Evolutionary conservation across 2,329 filamentous ascomycete genomes (phyloP).

Genomic region (Colletotrichum plurivorum): DNA sequence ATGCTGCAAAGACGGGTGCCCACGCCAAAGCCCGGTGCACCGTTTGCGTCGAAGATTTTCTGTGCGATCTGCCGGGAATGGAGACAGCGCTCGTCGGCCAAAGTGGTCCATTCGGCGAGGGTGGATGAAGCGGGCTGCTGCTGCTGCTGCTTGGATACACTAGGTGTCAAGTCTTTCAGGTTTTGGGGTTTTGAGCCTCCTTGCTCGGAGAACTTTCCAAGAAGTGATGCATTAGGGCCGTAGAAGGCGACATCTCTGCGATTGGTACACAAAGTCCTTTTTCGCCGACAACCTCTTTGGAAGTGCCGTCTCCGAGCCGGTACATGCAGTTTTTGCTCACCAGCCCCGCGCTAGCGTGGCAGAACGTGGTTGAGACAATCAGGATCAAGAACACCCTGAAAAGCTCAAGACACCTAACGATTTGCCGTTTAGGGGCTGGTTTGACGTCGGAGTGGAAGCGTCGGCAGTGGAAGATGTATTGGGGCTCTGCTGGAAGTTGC

Average conservation of each 20-base stretch:
- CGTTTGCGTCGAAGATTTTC: conserved; percentile 69
- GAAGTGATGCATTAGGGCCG: too few relatives aligned
- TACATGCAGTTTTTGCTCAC: neutral
- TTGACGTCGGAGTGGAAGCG: neutral
- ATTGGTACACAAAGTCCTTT: neutral
- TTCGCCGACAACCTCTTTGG: neutral
- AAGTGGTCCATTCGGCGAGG: conserved; percentile 42
- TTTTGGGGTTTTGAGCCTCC: neutral
- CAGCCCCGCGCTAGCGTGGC: neutral
- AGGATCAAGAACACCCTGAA: neutral
- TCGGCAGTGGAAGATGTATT: neutral
- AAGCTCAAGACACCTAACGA: neutral
- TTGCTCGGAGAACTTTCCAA: neutral
- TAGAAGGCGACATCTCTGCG: neutral
- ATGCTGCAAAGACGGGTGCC: conserved; percentile 65
- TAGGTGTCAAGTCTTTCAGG: neutral
- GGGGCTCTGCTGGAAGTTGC: neutral
- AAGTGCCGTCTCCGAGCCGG: neutral
- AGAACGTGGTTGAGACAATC: neutral
- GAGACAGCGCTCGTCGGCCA: conserved; percentile 68
- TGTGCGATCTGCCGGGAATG: conserved; percentile 79
- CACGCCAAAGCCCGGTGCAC: conserved; percentile 40
- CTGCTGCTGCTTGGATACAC: neutral
- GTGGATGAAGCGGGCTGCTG: neutral
- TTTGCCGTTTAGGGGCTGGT: neutral